phyloP scores from a whole-genome alignment of 163 green algal species.

The Coccomyxa subellipsoidea region DNA sequence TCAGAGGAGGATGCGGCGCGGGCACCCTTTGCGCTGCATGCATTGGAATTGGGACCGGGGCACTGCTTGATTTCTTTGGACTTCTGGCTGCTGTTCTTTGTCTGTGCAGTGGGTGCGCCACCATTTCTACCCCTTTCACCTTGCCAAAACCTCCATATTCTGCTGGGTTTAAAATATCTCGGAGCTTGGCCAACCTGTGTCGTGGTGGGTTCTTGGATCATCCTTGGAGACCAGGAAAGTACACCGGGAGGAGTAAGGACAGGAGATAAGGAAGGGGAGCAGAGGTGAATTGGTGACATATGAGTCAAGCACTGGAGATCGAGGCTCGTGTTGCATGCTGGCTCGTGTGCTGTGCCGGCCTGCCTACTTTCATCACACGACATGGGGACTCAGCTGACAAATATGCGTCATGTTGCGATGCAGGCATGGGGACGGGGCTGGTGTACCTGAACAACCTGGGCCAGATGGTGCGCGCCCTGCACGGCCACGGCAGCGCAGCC shows the following conservation, averaged over 20 bases:
- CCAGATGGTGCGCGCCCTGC: constrained; percentile 42
- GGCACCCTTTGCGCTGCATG: neutral
- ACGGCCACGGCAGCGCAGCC: constrained; percentile 35
- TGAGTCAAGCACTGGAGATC: too few relatives aligned
- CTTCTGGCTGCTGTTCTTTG: constrained; percentile 61
- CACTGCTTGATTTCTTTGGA: constrained; percentile 31
- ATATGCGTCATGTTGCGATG: neutral
- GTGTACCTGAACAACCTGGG: constrained; percentile 69
- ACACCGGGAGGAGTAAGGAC: too few relatives aligned
- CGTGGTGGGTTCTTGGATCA: too few relatives aligned
- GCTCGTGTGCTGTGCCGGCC: too few relatives aligned
- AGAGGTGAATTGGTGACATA: too few relatives aligned
- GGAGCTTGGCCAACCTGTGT: too few relatives aligned
- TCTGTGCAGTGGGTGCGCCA: constrained; percentile 42
- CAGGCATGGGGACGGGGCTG: constrained; percentile 40
- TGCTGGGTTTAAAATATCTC: neutral
- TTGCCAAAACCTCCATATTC: neutral
- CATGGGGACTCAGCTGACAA: too few relatives aligned
- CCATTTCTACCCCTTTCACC: neutral
- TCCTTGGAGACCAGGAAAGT: too few relatives aligned
- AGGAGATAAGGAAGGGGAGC: too few relatives aligned
- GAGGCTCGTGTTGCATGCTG: too few relatives aligned
- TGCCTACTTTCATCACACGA: too few relatives aligned
- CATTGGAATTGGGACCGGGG: constrained; percentile 5
- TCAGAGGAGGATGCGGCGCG: neutral